Base-by-base conservation (phyloP, 1,284 basidiomycete genomes). In the Cryptococcus deneoformans region DNA sequence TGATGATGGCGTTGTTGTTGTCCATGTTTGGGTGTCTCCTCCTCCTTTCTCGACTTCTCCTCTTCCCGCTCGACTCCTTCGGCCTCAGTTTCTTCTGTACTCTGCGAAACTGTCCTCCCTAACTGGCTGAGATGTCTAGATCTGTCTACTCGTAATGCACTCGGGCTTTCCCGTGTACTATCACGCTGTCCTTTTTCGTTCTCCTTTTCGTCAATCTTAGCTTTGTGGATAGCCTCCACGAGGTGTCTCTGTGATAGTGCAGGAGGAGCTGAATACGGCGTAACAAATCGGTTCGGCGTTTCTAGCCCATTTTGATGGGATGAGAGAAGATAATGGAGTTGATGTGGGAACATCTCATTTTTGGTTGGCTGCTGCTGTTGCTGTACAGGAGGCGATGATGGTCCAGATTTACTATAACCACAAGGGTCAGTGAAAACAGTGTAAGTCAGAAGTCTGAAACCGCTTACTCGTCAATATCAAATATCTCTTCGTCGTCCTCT, bases 381-480 rank as follows among this genome's bases (percentile, higher is more conserved):
- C 34, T 49, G 50, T 1, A 47, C 53, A 24, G 61, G 56, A 12
- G 67, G 66, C 14, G 67, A 67, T 3, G 65, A 50, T 10, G 68
- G 62, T 3, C 64, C 59, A 45, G 68, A 66, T 59, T 70, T 63
- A 57, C 65, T 65, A 54, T 48, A 37, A 42, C 3, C 20, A 14
- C n/a, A 39, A 49, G 14, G 20, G 4, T 20, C 43, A 20, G 6
- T 34, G 14, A 12, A 52, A 29, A 35, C 16, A 5, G 79, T 80
- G 52, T 84, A 82, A 3, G 80, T 79, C 9, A 73, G 70, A 0
- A 29, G 29, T 29, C 29, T 29, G 5, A 29, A 29, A 29, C 29
- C 29, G 87, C 88, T 54, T 85, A 88, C 79, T 95, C 92, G 68
- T 93, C 89, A 56, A 95, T 95, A 72, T 96, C 92, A 73, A 86